Evolutionary conservation across 2,329 filamentous ascomycete genomes (phyloP).

Genomic region (Claviceps purpurea): DNA sequence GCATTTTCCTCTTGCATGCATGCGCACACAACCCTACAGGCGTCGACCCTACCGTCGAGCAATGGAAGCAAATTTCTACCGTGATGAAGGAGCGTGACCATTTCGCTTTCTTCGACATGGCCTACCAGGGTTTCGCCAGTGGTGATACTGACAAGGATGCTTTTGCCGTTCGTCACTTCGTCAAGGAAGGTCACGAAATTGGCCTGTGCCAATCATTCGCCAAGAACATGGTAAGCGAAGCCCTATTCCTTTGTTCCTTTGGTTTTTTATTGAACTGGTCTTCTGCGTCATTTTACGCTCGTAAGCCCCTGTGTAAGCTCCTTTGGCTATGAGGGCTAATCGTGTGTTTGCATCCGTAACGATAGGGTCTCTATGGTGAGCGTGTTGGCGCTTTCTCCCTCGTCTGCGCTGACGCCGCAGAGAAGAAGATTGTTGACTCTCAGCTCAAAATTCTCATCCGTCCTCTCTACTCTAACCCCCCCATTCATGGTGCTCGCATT

Average conservation of each 20-base stretch:
- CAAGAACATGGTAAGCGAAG: slow-evolving; percentile 79
- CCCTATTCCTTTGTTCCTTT: neutral
- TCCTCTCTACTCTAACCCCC: slow-evolving; percentile 95
- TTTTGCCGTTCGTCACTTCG: slow-evolving; percentile 85
- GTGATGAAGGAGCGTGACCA: slow-evolving; percentile 77
- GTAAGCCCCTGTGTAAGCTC: neutral
- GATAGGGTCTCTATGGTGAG: slow-evolving; percentile 88
- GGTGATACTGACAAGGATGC: slow-evolving; percentile 87
- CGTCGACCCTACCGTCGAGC: slow-evolving; percentile 80
- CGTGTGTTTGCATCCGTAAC: neutral
- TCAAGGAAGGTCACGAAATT: slow-evolving; percentile 81
- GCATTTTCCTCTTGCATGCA: slow-evolving; percentile 86
- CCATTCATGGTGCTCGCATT: slow-evolving; percentile 89
- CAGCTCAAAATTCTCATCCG: slow-evolving; percentile 98
- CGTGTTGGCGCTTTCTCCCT: slow-evolving; percentile 95
- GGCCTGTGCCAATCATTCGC: slow-evolving; percentile 88
- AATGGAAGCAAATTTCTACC: slow-evolving; percentile 84
- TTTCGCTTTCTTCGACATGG: slow-evolving; percentile 98
- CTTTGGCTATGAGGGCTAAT: neutral
- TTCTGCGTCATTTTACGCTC: neutral
- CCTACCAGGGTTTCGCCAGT: slow-evolving; percentile 95
- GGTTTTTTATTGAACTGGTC: neutral
- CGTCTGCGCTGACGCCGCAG: slow-evolving; percentile 69
- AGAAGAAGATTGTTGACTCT: slow-evolving; percentile 92
- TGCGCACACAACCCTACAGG: slow-evolving; percentile 98